A percentile compares a stretch with the other conserved stretches of the same genome.
These are phyloP conservation scores for Hanseniaspora hatyaiensis DNA, from an alignment of 805 yeast species.

Conservation along the genomic window DNA sequence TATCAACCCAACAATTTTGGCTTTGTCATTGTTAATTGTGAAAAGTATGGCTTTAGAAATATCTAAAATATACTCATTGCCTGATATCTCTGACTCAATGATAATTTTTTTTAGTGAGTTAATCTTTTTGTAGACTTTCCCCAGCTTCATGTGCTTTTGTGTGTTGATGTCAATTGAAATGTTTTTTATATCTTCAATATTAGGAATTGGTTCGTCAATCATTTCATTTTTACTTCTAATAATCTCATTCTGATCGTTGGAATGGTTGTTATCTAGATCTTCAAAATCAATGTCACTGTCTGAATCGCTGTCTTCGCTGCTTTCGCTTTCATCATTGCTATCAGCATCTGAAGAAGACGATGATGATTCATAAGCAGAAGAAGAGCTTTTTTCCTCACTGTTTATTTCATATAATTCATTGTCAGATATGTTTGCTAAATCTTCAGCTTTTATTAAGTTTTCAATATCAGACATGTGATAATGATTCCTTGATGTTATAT, in stretches of 20 bases:
- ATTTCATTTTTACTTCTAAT: constrained; percentile 71
- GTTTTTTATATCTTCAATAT: constrained; percentile 45
- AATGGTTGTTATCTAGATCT: constrained; percentile 19
- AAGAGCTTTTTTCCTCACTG: background rate
- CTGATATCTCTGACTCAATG: constrained; percentile 42
- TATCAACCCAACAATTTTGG: constrained; percentile 56
- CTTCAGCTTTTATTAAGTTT: constrained; percentile 8
- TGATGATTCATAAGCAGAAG: background rate
- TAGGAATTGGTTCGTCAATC: constrained; percentile 53
- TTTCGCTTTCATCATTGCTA: too few species aligned
- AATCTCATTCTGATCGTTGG: constrained; percentile 39
- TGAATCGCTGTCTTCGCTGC: background rate
- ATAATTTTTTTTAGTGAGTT: constrained; percentile 31
- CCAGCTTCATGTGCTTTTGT: constrained; percentile 28
- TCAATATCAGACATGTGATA: background rate
- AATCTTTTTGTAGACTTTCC: constrained; percentile 11
- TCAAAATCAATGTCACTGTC: constrained; percentile 14
- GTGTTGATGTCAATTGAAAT: constrained; percentile 48
- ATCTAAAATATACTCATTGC: constrained; percentile 11
- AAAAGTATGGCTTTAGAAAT: constrained; percentile 1
- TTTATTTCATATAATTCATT: constrained; percentile 3
- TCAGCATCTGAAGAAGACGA: constrained; percentile 22
- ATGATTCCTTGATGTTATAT: background rate
- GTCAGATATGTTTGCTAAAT: constrained; percentile 10
- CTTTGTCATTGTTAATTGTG: constrained; percentile 23